Conservation (phyloP, 2,329 filamentous ascomycete species). For the Calonectria crousiana region DNA sequence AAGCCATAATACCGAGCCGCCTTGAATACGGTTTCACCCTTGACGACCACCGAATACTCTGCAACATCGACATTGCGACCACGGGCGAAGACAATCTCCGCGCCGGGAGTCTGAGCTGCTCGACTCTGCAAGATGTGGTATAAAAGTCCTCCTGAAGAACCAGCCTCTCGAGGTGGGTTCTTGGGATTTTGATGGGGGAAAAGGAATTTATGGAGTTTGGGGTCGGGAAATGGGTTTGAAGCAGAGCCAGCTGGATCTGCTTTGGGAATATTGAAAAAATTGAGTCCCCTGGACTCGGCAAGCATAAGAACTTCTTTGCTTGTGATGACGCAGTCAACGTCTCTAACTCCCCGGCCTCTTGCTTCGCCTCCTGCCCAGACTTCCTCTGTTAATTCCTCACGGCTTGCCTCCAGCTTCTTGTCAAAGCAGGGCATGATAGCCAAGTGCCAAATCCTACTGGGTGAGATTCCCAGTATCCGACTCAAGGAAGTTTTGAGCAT, state of each 20-base stretch:
- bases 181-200: slow-evolving; percentile 67
- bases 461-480: slow-evolving; percentile 76
- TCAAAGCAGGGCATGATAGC: slow-evolving; percentile 99
- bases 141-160: slow-evolving; percentile 90
- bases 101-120: slow-evolving; percentile 77
- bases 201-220: slow-evolving; percentile 77
- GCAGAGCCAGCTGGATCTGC: slow-evolving; percentile 59
- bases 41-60: slow-evolving; percentile 79
- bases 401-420: slow-evolving; percentile 96
- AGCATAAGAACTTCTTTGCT: slow-evolving; percentile 94
- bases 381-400: slow-evolving; percentile 88
- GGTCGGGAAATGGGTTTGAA: slow-evolving; percentile 77
- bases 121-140: slow-evolving; percentile 85
- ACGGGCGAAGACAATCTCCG: slow-evolving; percentile 76
- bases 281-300: slow-evolving; percentile 81
- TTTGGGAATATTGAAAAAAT: slow-evolving; percentile 79
- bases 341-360: slow-evolving; percentile 73
- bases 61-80: slow-evolving; percentile 93
- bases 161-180: slow-evolving; percentile 68
- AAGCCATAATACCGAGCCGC: slow-evolving; percentile 97
- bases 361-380: slow-evolving; percentile 72
- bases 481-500: slow-evolving; percentile 89
- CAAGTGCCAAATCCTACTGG: slow-evolving; percentile 90
- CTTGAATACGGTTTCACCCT: slow-evolving; percentile 74
- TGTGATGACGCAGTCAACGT: slow-evolving; percentile 98